Conservation (phyloP, 306 rosid species). For the Sicyos edulis region DNA sequence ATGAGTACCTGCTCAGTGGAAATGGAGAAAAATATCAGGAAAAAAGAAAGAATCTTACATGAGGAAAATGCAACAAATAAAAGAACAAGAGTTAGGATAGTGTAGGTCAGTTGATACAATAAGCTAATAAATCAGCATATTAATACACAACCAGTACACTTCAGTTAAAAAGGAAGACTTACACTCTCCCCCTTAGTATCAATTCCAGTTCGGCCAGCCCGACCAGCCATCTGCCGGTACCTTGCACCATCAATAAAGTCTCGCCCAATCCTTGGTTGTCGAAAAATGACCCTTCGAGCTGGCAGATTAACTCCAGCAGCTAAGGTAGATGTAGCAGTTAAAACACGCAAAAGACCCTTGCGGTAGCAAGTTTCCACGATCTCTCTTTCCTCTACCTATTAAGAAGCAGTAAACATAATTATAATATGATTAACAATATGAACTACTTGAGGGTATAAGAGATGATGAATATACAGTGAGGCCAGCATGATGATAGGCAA, state of each 20-base stretch:
- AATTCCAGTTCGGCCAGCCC: slow-evolving; percentile 99
- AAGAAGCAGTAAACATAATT: slow-evolving; percentile 13
- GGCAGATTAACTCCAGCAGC: slow-evolving; percentile 98
- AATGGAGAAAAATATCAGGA: neutral
- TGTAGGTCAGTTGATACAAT: neutral
- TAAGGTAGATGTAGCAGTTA: slow-evolving; percentile 95
- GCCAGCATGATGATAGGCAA: slow-evolving; percentile 98
- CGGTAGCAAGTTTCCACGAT: slow-evolving; percentile 90
- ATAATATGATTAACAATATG: slow-evolving; percentile 17
- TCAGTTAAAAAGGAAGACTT: slow-evolving; percentile 25
- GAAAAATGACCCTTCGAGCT: slow-evolving; percentile 93
- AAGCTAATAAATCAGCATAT: slow-evolving; percentile 6
- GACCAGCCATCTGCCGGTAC: slow-evolving; percentile 96
- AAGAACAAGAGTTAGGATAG: neutral
- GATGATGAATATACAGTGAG: slow-evolving; percentile 58
- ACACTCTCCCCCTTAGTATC: slow-evolving; percentile 98
- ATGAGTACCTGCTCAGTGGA: slow-evolving; percentile 54
- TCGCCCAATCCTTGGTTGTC: slow-evolving; percentile 88
- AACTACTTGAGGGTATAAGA: neutral
- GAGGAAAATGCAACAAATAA: slow-evolving; percentile 15
- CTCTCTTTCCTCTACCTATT: slow-evolving; percentile 95
- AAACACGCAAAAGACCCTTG: slow-evolving; percentile 78
- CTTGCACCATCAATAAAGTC: slow-evolving; percentile 91
- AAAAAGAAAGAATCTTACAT: slow-evolving; percentile 5
- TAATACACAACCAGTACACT: neutral